Evolutionary conservation across 208 protist genomes (phyloP).

Genomic region (Wallacemonas sp.): DNA sequence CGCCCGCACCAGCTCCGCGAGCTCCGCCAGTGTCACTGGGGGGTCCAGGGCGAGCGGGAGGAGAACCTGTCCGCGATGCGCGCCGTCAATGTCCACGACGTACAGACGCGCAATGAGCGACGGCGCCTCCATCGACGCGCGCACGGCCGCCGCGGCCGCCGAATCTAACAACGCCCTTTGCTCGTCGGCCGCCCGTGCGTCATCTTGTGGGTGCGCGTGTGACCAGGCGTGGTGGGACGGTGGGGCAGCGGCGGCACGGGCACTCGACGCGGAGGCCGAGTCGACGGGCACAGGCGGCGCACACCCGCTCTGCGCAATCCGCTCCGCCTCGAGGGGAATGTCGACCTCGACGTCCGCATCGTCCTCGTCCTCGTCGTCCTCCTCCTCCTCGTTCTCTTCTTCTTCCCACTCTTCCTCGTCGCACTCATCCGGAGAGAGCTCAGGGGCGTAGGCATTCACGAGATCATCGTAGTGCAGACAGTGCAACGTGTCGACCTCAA

Average conservation of each 20-base stretch:
- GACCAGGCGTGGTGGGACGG: no score
- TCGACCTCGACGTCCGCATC: conserved; percentile 8
- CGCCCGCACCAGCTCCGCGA: conserved; percentile 33
- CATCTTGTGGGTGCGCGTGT: no score
- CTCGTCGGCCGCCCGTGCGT: no score
- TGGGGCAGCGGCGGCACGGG: no score
- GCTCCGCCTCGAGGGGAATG: not conserved
- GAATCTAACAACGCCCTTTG: not conserved
- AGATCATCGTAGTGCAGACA: conserved; percentile 23
- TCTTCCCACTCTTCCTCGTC: conserved; percentile 2
- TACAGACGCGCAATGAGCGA: conserved; percentile 1
- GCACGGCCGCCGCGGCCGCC: conserved; percentile 5
- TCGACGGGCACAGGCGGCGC: not conserved
- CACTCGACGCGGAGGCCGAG: not conserved
- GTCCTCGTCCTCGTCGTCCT: not conserved
- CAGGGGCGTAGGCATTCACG: not conserved
- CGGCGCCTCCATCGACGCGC: not conserved
- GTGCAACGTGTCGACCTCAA: conserved; percentile 23
- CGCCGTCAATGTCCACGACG: conserved; percentile 14
- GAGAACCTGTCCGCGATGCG: conserved; percentile 8
- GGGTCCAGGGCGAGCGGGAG: conserved; percentile 27
- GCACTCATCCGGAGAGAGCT: not conserved
- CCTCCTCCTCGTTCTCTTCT: not conserved
- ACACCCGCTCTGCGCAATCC: not conserved
- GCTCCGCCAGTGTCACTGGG: conserved; percentile 32